A percentile compares a stretch with the other conserved stretches of the same genome.
Conservation (phyloP, 225 moss, liverwort and hornwort genomes). For the Asterella californica region DNA sequence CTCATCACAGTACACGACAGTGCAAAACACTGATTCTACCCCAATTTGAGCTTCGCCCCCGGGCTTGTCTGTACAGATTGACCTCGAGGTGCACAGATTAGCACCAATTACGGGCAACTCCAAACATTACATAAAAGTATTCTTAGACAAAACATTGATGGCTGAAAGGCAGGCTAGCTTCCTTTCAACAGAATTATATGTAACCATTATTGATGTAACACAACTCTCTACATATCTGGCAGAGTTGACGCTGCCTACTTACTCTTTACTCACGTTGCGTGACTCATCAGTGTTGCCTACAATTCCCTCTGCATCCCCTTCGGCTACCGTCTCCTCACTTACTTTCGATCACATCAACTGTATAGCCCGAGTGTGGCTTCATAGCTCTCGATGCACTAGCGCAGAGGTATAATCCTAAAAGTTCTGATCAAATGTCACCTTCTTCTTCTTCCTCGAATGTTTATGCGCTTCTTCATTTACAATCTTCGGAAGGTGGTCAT, state of each 20-base stretch:
- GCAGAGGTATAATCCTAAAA: too few species aligned
- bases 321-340: too few species aligned
- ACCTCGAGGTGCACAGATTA: not conserved
- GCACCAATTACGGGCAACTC: not conserved
- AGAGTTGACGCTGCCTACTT: not conserved
- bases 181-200: conserved; percentile 3
- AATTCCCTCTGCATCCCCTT: too few species aligned
- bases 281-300: not conserved
- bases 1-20: not conserved
- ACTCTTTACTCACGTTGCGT: not conserved
- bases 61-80: conserved; percentile 10
- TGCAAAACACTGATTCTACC: not conserved
- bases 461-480: too few species aligned
- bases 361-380: too few species aligned
- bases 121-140: conserved; percentile 10
- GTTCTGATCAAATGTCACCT: too few species aligned
- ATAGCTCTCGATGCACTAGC: too few species aligned
- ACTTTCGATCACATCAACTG: too few species aligned
- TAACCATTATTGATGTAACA: conserved; percentile 4
- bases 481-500: too few species aligned
- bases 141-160: not conserved
- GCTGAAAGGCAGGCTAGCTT: not conserved
- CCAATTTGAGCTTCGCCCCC: not conserved
- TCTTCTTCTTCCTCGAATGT: too few species aligned
- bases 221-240: not conserved